A percentile compares a stretch with the other conserved stretches of the same genome.
phyloP scores from a whole-genome alignment of 768 basidiomycete species.

The Bullera alba region DNA sequence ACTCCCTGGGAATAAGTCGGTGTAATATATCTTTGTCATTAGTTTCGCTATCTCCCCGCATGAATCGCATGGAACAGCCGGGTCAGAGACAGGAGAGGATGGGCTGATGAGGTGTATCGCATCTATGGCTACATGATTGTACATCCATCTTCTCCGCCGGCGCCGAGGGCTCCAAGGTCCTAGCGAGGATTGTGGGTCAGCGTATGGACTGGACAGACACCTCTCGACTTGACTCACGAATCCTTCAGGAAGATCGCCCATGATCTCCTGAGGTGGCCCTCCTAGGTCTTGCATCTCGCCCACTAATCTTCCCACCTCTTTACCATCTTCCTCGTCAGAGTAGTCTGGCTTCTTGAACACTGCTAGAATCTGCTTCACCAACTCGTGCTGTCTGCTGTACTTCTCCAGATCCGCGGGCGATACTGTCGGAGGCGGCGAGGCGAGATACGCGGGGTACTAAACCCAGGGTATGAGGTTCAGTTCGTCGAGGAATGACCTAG shows the following conservation, averaged over 20 bases:
- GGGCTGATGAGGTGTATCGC: too few relatives aligned
- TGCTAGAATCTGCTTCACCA: constrained; percentile 36
- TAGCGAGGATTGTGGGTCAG: constrained; percentile 5
- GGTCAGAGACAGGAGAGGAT: too few relatives aligned
- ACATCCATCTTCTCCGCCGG: constrained; percentile 33
- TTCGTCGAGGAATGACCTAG: neutral
- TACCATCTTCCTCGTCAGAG: constrained; percentile 34
- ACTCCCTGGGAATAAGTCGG: too few relatives aligned
- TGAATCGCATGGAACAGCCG: too few relatives aligned
- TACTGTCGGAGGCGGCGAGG: constrained; percentile 28
- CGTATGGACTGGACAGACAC: neutral
- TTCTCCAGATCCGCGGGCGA: constrained; percentile 26
- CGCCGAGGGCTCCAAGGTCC: constrained; percentile 34
- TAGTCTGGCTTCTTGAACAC: constrained; percentile 34
- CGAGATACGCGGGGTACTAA: constrained; percentile 44
- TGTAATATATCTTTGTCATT: too few relatives aligned
- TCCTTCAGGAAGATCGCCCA: constrained; percentile 45
- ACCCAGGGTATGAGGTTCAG: too few relatives aligned
- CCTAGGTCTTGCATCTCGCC: constrained; percentile 46
- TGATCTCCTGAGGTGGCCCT: constrained; percentile 43
- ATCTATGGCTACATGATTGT: constrained; percentile 28
- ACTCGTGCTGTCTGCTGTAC: constrained; percentile 29
- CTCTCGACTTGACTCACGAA: constrained; percentile 33
- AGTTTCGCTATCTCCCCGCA: too few relatives aligned
- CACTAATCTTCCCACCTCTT: constrained; percentile 24